Base-by-base conservation (phyloP, 768 basidiomycete species). In the Glaciozyma martinii region DNA sequence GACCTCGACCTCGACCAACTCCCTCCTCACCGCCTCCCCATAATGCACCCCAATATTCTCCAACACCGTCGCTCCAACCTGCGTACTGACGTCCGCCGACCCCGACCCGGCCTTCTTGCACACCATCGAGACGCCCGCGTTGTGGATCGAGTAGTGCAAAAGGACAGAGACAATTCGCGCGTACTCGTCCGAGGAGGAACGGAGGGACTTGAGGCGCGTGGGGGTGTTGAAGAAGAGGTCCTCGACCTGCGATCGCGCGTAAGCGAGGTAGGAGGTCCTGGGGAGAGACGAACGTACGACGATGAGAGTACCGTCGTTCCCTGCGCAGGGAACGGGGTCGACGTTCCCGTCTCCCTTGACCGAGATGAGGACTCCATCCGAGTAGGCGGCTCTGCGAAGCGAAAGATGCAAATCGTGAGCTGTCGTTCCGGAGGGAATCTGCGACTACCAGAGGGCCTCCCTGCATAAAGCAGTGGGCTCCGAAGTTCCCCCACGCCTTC, bases 161-260 rank as follows among this genome's bases (percentile, higher is more conserved):
- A 98, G 80, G 15, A 98, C 89, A 67, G 94, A 90, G 3, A 98
- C 80, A 50, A 98, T 91, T 42, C 89, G 83, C 7, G 85, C 82
- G 76, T 94, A 97, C 74, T 99, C 95, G 70, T 98, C 94, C 3
- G 90, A 87, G 5, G 86, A 78, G 62, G 84, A 86, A 43, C 88
- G 85, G 61, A 98, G 80, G 1, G 92, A 88, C 5, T 89, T 85
- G 29, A 93, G 82, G 54, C 95, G 86, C 3, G 87, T 85, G 0
- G 92, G 90, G 1, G 85, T 89, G 70, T 94, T 95, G 76, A 89
- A 93, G 74, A 99, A 99, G 33, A 99, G 79, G 74, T 97, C 89
- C 76, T 97, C 91, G 30, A 92, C 91, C 93, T 97, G 69, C 2
- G 46, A n/a, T 19, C 12, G 13, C 29, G 49, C 42, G 52, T 60